phyloP scores from a whole-genome alignment of 148 eudicot genomes.

The Camellia granthamiana region DNA sequence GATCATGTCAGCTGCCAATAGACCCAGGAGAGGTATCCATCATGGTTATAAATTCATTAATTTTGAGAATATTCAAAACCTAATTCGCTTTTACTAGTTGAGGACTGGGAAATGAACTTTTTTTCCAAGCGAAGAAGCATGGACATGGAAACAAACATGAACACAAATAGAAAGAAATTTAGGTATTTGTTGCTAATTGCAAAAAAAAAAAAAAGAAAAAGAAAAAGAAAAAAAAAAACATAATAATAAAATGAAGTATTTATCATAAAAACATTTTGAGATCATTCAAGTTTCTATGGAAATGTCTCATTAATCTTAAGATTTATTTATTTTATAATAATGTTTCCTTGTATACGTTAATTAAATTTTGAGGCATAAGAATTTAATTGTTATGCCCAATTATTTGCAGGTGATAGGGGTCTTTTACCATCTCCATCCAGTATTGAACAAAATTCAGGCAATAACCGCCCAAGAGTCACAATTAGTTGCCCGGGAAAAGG shows the following conservation, averaged over 20 bases:
- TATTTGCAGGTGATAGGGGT: slow-evolving; percentile 36
- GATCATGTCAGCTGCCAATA: slow-evolving; percentile 47
- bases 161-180: neutral
- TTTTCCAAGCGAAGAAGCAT: neutral
- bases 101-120: neutral
- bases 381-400: no score
- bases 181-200: no score
- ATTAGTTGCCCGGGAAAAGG: slow-evolving; percentile 43
- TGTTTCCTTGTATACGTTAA: neutral
- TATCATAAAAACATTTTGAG: neutral
- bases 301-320: neutral
- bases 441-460: slow-evolving; percentile 5
- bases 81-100: neutral
- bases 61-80: neutral
- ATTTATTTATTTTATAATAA: neutral
- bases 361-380: no score
- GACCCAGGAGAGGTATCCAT: slow-evolving; percentile 39
- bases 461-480: slow-evolving; percentile 40
- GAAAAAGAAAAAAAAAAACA: no score
- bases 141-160: neutral
- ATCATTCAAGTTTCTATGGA: neutral
- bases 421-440: slow-evolving; percentile 2
- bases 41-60: slow-evolving; percentile 2
- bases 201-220: neutral
- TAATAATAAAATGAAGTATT: no score